Conservation (phyloP, 306 rosid species). For the Oxytropis ochrocephala region DNA sequence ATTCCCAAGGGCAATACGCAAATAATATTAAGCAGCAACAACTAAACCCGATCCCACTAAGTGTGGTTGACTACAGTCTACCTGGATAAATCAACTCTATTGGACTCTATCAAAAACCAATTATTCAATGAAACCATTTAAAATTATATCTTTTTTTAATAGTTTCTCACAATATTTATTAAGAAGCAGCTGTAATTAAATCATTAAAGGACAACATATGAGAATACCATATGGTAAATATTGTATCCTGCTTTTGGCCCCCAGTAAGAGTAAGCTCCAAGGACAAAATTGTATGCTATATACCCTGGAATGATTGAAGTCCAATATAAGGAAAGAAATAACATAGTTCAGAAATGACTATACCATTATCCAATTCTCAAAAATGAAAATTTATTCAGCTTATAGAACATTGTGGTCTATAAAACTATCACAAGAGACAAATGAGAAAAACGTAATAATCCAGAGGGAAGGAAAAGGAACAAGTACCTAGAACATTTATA, state of each 20-base stretch:
- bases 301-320: conserved; percentile 58
- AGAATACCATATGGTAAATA: conserved; percentile 80
- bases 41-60: conserved; percentile 2
- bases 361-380: conserved; percentile 1
- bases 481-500: conserved; percentile 71
- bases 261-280: conserved; percentile 97
- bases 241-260: conserved; percentile 94
- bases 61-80: background rate
- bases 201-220: conserved; percentile 2
- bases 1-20: background rate
- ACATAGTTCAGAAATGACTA: conserved; percentile 1
- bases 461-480: conserved; percentile 13
- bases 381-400: background rate
- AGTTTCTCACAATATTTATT: background rate
- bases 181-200: background rate
- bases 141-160: background rate
- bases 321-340: conserved; percentile 2
- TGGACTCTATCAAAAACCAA: conserved; percentile 3
- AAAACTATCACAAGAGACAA: background rate
- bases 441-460: background rate
- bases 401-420: background rate
- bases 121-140: background rate
- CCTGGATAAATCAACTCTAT: conserved; percentile 1
- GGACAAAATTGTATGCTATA: conserved; percentile 71
- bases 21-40: conserved; percentile 1